These are phyloP conservation scores for Candida morakotiae DNA, from an alignment of 805 yeast genomes.

Conservation along the genomic window DNA sequence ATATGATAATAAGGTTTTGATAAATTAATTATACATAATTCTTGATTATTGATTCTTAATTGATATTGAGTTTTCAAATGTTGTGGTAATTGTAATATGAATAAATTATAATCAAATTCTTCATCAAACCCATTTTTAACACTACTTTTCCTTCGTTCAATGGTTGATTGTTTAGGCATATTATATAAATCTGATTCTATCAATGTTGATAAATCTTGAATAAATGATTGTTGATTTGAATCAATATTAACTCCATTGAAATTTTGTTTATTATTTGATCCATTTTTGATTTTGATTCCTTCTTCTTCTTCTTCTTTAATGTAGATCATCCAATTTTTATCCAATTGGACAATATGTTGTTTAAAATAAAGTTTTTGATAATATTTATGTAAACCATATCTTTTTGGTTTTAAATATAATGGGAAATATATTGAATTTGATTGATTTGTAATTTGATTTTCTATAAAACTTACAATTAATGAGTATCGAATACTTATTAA, in stretches of 20 bases:
- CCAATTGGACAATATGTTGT: conserved; percentile 17
- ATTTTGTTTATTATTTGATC: no score
- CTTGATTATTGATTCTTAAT: conserved; percentile 27
- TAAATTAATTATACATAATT: conserved; percentile 29
- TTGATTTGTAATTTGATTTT: conserved; percentile 8
- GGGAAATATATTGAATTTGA: conserved; percentile 32
- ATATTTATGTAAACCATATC: conserved; percentile 24
- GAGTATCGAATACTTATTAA: conserved; percentile 33
- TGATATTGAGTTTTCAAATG: conserved; percentile 34
- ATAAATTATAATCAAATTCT: conserved; percentile 9
- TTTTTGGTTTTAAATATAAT: conserved; percentile 20
- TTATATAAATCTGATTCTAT: conserved; percentile 28
- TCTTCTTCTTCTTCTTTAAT: conserved; percentile 6
- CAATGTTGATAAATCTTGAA: conserved; percentile 28
- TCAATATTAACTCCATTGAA: background rate
- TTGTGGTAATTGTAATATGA: conserved; percentile 22
- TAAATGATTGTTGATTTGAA: conserved; percentile 15
- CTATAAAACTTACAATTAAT: conserved; percentile 30
- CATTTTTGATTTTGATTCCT: conserved; percentile 1
- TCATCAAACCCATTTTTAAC: conserved; percentile 13
- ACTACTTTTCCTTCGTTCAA: conserved; percentile 28
- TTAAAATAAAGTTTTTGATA: conserved; percentile 25
- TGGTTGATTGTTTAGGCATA: conserved; percentile 30
- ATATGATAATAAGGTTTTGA: conserved; percentile 32
- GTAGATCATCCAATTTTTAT: conserved; percentile 25